Evolutionary conservation across 306 rosid genomes (phyloP).

Genomic region (Elaeagnus macrophylla): DNA sequence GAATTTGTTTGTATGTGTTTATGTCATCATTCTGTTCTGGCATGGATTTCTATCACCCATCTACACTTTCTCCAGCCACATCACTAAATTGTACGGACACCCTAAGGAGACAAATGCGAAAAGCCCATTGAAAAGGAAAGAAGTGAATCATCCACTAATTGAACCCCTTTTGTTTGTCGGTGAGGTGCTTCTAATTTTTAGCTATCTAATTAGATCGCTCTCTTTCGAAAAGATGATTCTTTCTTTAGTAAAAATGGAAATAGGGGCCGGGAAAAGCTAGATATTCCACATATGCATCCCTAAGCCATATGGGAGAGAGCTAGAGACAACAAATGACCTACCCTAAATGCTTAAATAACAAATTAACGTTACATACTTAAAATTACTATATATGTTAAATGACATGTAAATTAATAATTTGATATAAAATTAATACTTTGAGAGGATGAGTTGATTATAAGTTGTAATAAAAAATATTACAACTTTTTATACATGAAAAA

Average conservation of each 20-base stretch:
- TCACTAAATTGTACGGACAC: slow-evolving; percentile 34
- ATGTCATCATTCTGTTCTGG: slow-evolving; percentile 8
- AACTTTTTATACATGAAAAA: too few species aligned
- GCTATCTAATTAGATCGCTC: background rate
- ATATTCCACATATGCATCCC: background rate
- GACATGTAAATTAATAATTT: too few species aligned
- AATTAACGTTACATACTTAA: too few species aligned
- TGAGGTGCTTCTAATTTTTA: slow-evolving; percentile 18
- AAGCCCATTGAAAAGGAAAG: slow-evolving; percentile 35
- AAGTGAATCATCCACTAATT: slow-evolving; percentile 45
- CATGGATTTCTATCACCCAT: slow-evolving; percentile 1
- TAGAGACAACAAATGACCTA: slow-evolving; percentile 23
- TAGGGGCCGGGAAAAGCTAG: background rate
- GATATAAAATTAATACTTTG: too few species aligned
- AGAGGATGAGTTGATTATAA: too few species aligned
- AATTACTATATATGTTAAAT: too few species aligned
- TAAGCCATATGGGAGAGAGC: slow-evolving; percentile 31
- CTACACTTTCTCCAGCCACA: slow-evolving; percentile 8
- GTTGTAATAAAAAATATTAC: too few species aligned
- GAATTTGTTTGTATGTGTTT: too few species aligned
- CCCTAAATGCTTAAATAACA: slow-evolving; percentile 29
- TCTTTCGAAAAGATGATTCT: background rate
- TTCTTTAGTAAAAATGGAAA: background rate
- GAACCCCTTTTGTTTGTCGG: slow-evolving; percentile 31
- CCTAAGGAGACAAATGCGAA: slow-evolving; percentile 15